Base-by-base conservation (phyloP, 108 stramenopile genomes). In the Craspedostauros australis region DNA sequence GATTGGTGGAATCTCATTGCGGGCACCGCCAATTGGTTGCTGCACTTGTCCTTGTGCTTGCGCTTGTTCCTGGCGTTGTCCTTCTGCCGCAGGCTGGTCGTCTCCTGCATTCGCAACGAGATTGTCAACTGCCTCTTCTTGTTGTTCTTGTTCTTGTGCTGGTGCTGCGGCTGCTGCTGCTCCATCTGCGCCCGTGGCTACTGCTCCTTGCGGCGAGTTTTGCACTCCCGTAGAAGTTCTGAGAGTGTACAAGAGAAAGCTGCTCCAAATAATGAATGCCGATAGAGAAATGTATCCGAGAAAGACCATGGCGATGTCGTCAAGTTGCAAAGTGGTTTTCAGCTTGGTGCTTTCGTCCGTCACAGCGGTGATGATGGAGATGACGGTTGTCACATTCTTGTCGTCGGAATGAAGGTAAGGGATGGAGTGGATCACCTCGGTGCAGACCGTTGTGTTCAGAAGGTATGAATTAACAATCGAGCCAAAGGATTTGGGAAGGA, bases 401-500 rank as follows among this genome's bases (percentile, higher is more conserved):
- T 71, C 48, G 5, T 58, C 57, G 16, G 70, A 63, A 20, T 57
- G 40, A 30, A 71, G 7, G 19, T 39, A 64, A 7, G 70, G 70
- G 4, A 71, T 33, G 1, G 30, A 29, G 7, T 56, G 49, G 15
- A 57, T n/a, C 12, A 67, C 21, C 9, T 49, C 59, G 30, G 46
- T 48, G 41, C 40, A 54, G 26, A 34, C 18, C 18, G 71, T 72
- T 6, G 58, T 66, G 18, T 67, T 68, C 26, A 68, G 51, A 30
- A 62, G 4, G n/a, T 43, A 41, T 11, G 59, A 54, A 41, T 64
- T 59, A 0, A 65, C 53, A 15, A 54, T 37, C 6, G 60, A 61
- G 26, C 95, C 95, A 25, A 92, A 58, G 23, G 68, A 57, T 24
- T 70, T 78, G 24, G 95, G 95, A 23, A 90, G 57, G 47, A 93